Conservation (phyloP, 1,284 basidiomycete species). For the Irpex sp. region DNA sequence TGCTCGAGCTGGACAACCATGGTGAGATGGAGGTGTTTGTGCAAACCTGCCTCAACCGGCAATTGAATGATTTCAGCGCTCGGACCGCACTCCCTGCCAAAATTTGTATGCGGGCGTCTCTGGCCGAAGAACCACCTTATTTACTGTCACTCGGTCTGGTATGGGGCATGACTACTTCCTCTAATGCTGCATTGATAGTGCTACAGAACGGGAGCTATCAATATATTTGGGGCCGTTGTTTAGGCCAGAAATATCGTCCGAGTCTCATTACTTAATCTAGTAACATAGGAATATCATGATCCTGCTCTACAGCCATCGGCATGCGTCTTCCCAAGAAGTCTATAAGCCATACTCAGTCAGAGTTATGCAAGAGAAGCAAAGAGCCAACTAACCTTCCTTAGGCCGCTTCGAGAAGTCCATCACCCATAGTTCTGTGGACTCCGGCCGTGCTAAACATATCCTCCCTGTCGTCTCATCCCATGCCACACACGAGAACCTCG, state of each 20-base stretch:
- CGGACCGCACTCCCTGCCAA: neutral
- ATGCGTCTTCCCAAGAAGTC: constrained; percentile 6
- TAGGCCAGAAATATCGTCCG: too few relatives aligned
- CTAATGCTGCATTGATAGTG: too few relatives aligned
- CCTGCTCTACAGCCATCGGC: constrained; percentile 1
- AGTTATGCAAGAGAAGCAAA: neutral
- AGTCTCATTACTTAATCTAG: neutral
- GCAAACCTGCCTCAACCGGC: constrained; percentile 6
- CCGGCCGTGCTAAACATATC: constrained; percentile 29
- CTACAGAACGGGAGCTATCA: too few relatives aligned
- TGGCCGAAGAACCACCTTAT: too few relatives aligned
- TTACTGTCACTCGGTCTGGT: too few relatives aligned
- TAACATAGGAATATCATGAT: neutral
- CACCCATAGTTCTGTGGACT: constrained; percentile 26
- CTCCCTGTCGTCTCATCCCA: constrained; percentile 43
- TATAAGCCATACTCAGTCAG: neutral
- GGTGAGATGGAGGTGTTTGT: neutral
- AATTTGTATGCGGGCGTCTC: neutral
- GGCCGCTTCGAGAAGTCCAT: constrained; percentile 35
- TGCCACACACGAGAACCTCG: constrained; percentile 21
- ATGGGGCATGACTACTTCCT: too few relatives aligned
- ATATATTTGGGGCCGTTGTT: too few relatives aligned
- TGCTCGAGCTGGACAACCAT: constrained; percentile 21
- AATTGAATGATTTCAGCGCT: neutral
- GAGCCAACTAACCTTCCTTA: constrained; percentile 25